Evolutionary conservation across 2,329 filamentous ascomycete genomes (phyloP), one percentile per base, ranked within the genome.

Genomic region (Dothideomycetes sp.): DNA sequence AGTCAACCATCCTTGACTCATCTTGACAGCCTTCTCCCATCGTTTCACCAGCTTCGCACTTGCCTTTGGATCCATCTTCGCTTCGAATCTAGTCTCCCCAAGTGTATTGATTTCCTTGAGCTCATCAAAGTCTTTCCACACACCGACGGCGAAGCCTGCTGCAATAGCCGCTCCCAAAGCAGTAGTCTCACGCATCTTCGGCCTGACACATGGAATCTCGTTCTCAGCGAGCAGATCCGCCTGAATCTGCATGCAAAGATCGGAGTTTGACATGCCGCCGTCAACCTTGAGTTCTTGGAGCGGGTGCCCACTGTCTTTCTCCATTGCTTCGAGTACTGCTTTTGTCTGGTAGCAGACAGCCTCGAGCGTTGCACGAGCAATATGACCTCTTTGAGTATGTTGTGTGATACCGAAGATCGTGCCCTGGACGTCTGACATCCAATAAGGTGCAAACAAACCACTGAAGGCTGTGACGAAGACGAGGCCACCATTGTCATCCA

Each of bases 321-420:
- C 84, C 87, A 94, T 94, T 47, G 87, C 85, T 56, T 91, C 81
- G 17, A 94, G 74, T 53, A 94, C 94, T 16, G 87, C 87, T 53
- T 87, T 87, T 17, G 85, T 94, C 63, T 94, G 87, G 69, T 84
- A 93, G 66, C 87, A 94, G 25, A 84, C 88, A 4, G 87, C 86
- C 64, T 94, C 87, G 39, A 94, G 76, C 0, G 87, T 94, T 24
- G 87, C 87, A 46, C 87, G 80, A 31, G 85, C 86, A 52, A 94
- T 85, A 59, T 94, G 87, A 12, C 84, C 84, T 52, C 80, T 80
- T 56, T 86, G 74, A 0, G 87, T 94, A 64, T 87, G 82, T 52
- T 88, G 53, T 20, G 57, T 58, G 41, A 56, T 55, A 22, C 55
- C 52, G 45, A 61, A 88, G 42, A 91, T 77, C 4, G 87, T 94